Evolutionary conservation across 345 rosid species (phyloP).

Genomic region (Passiflora organensis): DNA sequence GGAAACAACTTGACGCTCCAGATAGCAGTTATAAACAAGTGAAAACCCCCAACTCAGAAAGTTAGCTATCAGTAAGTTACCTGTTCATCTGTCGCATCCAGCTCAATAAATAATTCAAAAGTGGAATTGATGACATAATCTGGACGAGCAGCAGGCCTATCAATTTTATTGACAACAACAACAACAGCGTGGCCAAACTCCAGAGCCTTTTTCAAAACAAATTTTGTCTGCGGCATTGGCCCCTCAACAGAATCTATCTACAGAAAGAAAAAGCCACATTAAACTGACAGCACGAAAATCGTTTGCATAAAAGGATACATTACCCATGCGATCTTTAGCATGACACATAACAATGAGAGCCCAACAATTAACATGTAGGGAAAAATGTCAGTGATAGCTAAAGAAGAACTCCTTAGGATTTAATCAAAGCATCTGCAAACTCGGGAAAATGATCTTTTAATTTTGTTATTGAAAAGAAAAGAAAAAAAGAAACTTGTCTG

Average conservation of each 20-base stretch:
- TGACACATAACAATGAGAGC: slow-evolving; percentile 3
- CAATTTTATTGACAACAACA: slow-evolving; percentile 94
- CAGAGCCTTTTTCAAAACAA: slow-evolving; percentile 93
- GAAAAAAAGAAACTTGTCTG: too few species aligned
- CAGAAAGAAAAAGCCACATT: slow-evolving; percentile 8
- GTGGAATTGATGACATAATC: slow-evolving; percentile 89
- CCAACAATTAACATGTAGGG: neutral
- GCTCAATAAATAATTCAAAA: slow-evolving; percentile 91
- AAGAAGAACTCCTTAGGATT: too few species aligned
- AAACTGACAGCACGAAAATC: neutral
- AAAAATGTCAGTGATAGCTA: too few species aligned
- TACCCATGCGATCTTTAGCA: neutral
- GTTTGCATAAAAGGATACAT: neutral
- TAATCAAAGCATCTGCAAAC: too few species aligned
- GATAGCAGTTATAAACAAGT: neutral
- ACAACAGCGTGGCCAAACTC: slow-evolving; percentile 95
- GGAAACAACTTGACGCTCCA: too few species aligned
- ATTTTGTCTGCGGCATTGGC: slow-evolving; percentile 98
- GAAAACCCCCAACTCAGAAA: neutral
- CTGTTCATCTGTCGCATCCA: slow-evolving; percentile 98
- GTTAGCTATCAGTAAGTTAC: slow-evolving; percentile 23
- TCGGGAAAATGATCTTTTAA: too few species aligned
- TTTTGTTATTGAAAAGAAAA: too few species aligned
- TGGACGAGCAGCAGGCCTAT: slow-evolving; percentile 95
- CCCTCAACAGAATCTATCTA: slow-evolving; percentile 99